These are phyloP conservation scores for Pelargonium fulgidum DNA, from an alignment of 441 rosid genomes.

Conservation along the genomic window DNA sequence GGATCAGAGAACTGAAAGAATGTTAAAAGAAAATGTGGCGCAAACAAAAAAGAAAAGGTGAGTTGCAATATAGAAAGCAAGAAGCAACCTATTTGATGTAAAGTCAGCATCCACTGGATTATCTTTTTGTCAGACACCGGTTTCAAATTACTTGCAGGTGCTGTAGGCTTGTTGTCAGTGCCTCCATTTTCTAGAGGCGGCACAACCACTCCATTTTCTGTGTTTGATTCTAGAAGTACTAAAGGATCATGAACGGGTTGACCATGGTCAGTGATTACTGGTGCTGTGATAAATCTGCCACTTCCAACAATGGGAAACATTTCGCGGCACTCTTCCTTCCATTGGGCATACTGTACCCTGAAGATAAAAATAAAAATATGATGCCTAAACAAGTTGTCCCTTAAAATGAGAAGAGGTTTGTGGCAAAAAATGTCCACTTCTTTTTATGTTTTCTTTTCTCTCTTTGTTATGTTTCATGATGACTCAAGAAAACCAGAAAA, in stretches of 20 bases:
- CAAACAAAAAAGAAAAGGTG: background rate
- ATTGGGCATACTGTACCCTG: constrained; percentile 62
- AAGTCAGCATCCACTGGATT: constrained; percentile 76
- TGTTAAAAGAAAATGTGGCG: background rate
- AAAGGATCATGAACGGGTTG: constrained; percentile 75
- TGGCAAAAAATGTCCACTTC: too few relatives aligned
- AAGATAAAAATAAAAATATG: constrained; percentile 17
- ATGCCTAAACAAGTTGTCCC: constrained; percentile 7
- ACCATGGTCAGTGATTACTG: constrained; percentile 73
- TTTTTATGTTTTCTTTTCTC: too few relatives aligned
- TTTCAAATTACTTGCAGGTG: background rate
- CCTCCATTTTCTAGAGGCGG: too few relatives aligned
- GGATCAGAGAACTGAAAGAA: constrained; percentile 7
- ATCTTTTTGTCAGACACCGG: constrained; percentile 50
- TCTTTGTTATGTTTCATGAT: background rate
- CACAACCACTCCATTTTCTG: constrained; percentile 25
- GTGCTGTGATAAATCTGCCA: constrained; percentile 77
- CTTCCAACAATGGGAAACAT: constrained; percentile 82
- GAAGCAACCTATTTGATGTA: constrained; percentile 86
- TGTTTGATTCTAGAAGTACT: constrained; percentile 55
- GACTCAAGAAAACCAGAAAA: constrained; percentile 14
- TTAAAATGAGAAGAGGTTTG: background rate
- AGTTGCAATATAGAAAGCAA: constrained; percentile 9
- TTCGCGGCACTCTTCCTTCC: constrained; percentile 69
- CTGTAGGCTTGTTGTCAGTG: background rate